These are phyloP conservation scores for Tolypocladium paradoxum DNA, from an alignment of 2,329 filamentous ascomycete genomes.

Conservation along the genomic window DNA sequence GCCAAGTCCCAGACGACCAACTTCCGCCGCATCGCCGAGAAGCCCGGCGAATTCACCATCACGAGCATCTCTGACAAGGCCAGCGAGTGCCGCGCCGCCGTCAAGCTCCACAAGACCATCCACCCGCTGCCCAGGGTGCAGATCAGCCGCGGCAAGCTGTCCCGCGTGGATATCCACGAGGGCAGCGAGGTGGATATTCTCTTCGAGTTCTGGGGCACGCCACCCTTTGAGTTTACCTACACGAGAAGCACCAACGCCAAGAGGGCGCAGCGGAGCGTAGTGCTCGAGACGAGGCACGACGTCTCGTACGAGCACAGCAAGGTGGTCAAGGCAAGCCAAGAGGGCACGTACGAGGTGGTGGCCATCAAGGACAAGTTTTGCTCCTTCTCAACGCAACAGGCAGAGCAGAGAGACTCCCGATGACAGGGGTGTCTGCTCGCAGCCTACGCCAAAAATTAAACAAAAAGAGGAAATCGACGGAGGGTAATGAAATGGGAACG, in stretches of 20 bases:
- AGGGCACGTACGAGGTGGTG: constrained; percentile 95
- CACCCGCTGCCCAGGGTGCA: constrained; percentile 87
- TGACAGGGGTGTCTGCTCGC: neutral
- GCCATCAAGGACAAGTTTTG: constrained; percentile 92
- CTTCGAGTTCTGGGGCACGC: constrained; percentile 91
- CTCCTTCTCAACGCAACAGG: constrained; percentile 66
- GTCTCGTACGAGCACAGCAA: constrained; percentile 72
- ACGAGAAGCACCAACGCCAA: constrained; percentile 79
- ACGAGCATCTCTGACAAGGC: constrained; percentile 80
- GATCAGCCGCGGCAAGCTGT: constrained; percentile 73
- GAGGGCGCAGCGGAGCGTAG: constrained; percentile 64
- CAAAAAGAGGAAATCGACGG: constrained; percentile 23
- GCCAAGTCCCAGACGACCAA: constrained; percentile 69
- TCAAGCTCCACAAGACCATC: constrained; percentile 71
- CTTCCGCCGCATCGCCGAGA: constrained; percentile 89
- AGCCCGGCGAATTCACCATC: constrained; percentile 79
- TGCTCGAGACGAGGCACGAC: constrained; percentile 87
- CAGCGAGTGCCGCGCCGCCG: constrained; percentile 73
- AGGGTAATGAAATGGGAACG: constrained; percentile 4
- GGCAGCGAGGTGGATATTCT: constrained; percentile 86
- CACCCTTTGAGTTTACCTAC: constrained; percentile 96
- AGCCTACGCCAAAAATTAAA: constrained; percentile 23
- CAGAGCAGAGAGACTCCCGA: constrained; percentile 32
- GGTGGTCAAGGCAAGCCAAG: constrained; percentile 74
- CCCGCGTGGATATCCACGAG: constrained; percentile 88